Base-by-base conservation (phyloP, 1,139 yeast species). In the Spathaspora sp. region DNA sequence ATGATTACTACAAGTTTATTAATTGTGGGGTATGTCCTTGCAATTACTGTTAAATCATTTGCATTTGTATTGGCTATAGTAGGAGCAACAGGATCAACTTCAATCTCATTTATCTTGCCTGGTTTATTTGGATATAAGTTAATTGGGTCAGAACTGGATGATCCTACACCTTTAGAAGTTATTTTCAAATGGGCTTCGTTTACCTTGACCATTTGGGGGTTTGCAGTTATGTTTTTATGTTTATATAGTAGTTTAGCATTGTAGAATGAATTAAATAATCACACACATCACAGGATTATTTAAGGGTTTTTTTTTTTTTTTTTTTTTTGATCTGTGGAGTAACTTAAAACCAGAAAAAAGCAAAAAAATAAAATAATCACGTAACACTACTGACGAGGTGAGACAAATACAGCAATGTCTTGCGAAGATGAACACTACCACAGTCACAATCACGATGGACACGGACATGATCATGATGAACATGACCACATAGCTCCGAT, bases 41-140 rank as follows among this genome's bases (percentile, higher is more conserved):
- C 85, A 1, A 56, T 74, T 1, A 56, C 75, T 7, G 65, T 80
- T 47, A 65, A 64, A 41, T 79, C 84, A 16, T 80, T 80, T 63
- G 84, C 83, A 26, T 66, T 78, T 39, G 79, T 80, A 4, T 65
- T 80, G 51, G 80, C 86, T 0, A 56, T 80, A 16, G 83, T 80
- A 10, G 86, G 86, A 1, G 81, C 85, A 10, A 80, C 84, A 0
- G 85, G 85, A 1, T 81, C 84, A 8, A 81, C 84, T 0, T 67
- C 83, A 7, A 80, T 80, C 39, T 78, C 83, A 4, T 80, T 80
- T 56, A 79, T 80, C 10, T 67, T 80, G 36, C 86, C 86, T 0
- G 85, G 85, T 0, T 65, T 77, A 47, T 80, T 80, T 57, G 85
- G 84, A 0, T 78, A 70, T 57, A 80, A 77, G 53, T 62, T 76